Evolutionary conservation across 1,284 basidiomycete genomes (phyloP).

Genomic region (Apiotrichum gracile): DNA sequence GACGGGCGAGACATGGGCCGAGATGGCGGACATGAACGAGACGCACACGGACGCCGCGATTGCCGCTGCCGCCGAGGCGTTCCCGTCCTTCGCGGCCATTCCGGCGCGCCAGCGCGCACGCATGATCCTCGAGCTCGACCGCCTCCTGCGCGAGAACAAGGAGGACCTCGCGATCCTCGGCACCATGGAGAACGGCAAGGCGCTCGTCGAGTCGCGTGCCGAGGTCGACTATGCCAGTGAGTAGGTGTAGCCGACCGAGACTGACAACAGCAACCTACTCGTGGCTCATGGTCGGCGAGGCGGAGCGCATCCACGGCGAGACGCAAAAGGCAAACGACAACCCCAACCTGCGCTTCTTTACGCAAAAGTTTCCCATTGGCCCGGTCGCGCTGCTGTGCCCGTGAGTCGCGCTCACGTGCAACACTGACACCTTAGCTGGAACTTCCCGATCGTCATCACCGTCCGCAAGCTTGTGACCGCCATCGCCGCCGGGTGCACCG

Average conservation of each 20-base stretch:
- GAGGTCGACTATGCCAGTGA: constrained; percentile 58
- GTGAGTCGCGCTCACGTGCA: constrained; percentile 7
- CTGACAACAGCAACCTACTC: constrained; percentile 12
- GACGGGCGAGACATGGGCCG: constrained; percentile 14
- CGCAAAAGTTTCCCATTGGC: constrained; percentile 63
- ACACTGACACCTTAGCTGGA: constrained; percentile 45
- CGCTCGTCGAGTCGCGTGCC: constrained; percentile 68
- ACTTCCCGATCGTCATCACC: constrained; percentile 81
- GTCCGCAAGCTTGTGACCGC: constrained; percentile 73
- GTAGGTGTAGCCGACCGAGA: background rate
- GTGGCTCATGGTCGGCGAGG: constrained; percentile 56
- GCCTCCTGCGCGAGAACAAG: constrained; percentile 19
- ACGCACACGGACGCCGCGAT: constrained; percentile 17
- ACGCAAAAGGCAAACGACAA: constrained; percentile 43
- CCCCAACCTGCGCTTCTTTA: constrained; percentile 19
- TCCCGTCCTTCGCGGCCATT: constrained; percentile 8
- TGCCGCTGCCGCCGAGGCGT: constrained; percentile 15
- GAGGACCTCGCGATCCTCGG: constrained; percentile 20
- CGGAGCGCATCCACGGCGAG: constrained; percentile 63
- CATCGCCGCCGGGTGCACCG: constrained; percentile 55
- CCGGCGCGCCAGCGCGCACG: constrained; percentile 17
- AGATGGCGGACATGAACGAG: constrained; percentile 11
- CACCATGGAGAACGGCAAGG: constrained; percentile 71
- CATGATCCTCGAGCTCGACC: constrained; percentile 17
- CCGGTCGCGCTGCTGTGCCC: constrained; percentile 36